Base-by-base conservation (phyloP, 2,329 filamentous ascomycete species). In the Rhinocladiella similis region DNA sequence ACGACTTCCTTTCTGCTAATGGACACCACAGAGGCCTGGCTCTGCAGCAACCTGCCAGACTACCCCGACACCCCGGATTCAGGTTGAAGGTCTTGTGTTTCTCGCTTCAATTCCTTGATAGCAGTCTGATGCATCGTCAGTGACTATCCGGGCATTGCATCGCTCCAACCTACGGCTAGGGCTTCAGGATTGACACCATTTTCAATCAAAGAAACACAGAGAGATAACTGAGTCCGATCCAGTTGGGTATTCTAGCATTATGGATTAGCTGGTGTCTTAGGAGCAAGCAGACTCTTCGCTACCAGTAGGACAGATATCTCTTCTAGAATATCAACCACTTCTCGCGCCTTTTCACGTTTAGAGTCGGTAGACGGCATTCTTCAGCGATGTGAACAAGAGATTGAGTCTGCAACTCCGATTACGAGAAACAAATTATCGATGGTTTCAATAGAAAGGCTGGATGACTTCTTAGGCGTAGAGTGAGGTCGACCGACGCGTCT, bases 121-220 rank as follows among this genome's bases (percentile, higher is more conserved):
- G 77, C 75, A 49, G 71, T 70, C 77, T 43, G 36, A 54, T 56
- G 45, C 27, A 41, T 18, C 45, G 46, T 54, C 39, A 60, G 50
- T 22, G 41, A 35, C 56, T 47, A 59, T 46, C 53, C 48, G 35
- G n/a, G 22, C n/a, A 50, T 39, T 36, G 35, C 10, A 6, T 16
- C 36, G 16, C 18, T 20, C 47, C 16, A 60, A 77, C 90, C 69
- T 81, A 97, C 94, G 20, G 93, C 92, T 29, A 99, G 79, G 1
- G 93, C 94, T 72, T 97, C 93, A 0, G 94, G 94, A 69, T 96
- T 96, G 27, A 97, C 91, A 13, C 94, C 94, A 69, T 96, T 96
- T 75, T 99, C 94, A 66, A 99, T 95, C 73, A 99, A 83, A 52
- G 91, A 96, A 58, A 97, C 93, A 74, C 94, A 99, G 61, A 97